Evolutionary conservation across 352 stramenopile genomes (phyloP).

Genomic region (Phytophthora sansomeana): DNA sequence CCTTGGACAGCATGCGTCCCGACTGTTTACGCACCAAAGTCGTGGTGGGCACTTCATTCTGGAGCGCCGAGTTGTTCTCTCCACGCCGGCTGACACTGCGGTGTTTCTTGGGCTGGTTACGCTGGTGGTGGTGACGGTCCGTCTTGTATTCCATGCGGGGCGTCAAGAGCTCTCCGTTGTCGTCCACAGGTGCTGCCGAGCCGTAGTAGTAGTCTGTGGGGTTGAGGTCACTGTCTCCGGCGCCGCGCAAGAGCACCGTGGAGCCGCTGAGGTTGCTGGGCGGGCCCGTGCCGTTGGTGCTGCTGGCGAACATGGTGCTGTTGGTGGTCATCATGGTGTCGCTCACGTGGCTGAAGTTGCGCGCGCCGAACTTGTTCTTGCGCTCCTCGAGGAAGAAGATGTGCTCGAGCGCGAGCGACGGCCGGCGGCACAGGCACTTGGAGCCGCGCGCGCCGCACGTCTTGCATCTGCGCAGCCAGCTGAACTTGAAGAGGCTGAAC

Average conservation of each 20-base stretch:
- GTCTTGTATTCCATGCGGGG: constrained; percentile 22
- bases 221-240: constrained; percentile 45
- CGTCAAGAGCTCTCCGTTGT: constrained; percentile 26
- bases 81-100: constrained; percentile 12
- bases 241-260: constrained; percentile 49
- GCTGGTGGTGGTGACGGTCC: background rate
- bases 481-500: constrained; percentile 72
- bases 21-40: constrained; percentile 67
- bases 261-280: constrained; percentile 32
- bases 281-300: constrained; percentile 9
- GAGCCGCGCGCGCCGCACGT: constrained; percentile 62
- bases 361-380: constrained; percentile 80
- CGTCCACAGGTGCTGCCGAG: constrained; percentile 8
- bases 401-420: constrained; percentile 76
- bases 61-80: background rate
- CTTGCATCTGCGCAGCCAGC: constrained; percentile 75
- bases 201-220: constrained; percentile 37
- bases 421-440: constrained; percentile 77
- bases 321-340: constrained; percentile 64
- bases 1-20: constrained; percentile 55
- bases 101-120: constrained; percentile 18
- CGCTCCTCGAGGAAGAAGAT: constrained; percentile 86
- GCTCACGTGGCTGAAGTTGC: constrained; percentile 85
- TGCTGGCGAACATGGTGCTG: constrained; percentile 45
- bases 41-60: constrained; percentile 15